These are phyloP conservation scores for Ceratonia siliqua DNA, from an alignment of 306 rosid genomes.

Conservation along the genomic window DNA sequence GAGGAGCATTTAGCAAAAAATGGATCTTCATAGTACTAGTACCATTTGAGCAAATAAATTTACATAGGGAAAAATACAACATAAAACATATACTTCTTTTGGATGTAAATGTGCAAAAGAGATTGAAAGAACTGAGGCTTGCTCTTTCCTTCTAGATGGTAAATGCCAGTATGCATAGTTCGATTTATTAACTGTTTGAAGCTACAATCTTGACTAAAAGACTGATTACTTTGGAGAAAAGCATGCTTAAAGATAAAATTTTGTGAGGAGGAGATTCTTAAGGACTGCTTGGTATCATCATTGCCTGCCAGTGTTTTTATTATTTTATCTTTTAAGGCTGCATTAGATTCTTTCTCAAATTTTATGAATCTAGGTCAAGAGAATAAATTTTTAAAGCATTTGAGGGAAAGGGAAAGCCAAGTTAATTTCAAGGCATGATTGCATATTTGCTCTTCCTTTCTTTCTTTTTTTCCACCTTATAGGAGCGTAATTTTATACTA, in stretches of 20 bases:
- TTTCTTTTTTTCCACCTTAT: not conserved
- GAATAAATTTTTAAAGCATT: not conserved
- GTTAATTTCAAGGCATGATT: not conserved
- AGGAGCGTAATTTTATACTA: not conserved
- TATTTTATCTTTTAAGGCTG: not conserved
- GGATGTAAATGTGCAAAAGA: not conserved
- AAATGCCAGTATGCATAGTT: not conserved
- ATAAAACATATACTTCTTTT: not conserved
- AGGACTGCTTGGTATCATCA: not conserved
- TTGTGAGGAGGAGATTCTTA: not conserved
- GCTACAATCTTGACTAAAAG: not conserved
- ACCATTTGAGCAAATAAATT: not conserved
- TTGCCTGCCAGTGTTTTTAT: not conserved
- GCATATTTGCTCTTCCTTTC: conserved; percentile 3
- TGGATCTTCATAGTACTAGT: not conserved
- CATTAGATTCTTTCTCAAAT: not conserved
- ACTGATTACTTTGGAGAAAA: not conserved
- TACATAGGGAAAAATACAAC: not conserved
- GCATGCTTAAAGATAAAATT: not conserved
- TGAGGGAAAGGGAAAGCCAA: not conserved
- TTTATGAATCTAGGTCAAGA: not conserved
- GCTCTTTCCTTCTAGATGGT: not conserved
- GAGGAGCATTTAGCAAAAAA: not conserved
- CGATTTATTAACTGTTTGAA: not conserved
- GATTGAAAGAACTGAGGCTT: not conserved